phyloP scores from a whole-genome alignment of 2,329 filamentous ascomycete genomes.

The Aspergillus versicolor region DNA sequence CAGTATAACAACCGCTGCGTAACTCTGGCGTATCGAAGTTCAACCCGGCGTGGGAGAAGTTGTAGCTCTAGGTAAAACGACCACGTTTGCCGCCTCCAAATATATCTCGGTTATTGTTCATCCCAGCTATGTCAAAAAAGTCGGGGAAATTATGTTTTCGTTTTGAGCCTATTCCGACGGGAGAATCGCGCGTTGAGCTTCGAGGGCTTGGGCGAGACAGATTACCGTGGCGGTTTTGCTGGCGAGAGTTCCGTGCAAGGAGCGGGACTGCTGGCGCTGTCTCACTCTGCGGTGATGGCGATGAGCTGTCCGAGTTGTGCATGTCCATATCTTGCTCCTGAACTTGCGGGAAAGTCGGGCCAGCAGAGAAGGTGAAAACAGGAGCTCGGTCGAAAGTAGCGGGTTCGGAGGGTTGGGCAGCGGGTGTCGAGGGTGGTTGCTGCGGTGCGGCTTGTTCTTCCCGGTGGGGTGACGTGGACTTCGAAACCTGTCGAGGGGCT shows the following conservation, averaged over 20 bases:
- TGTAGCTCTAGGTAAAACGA: constrained; percentile 41
- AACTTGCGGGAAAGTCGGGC: constrained; percentile 37
- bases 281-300: constrained; percentile 29
- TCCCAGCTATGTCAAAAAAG: constrained; percentile 50
- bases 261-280: constrained; percentile 45
- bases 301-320: constrained; percentile 39
- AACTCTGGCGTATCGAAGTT: constrained; percentile 33
- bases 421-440: constrained; percentile 20
- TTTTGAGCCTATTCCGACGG: constrained; percentile 46
- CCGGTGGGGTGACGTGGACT: constrained; percentile 29
- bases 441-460: constrained; percentile 26
- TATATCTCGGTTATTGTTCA: constrained; percentile 43
- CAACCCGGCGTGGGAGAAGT: constrained; percentile 34
- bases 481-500: constrained; percentile 26
- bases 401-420: constrained; percentile 24
- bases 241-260: constrained; percentile 41
- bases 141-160: constrained; percentile 48
- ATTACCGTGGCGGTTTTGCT: constrained; percentile 40
- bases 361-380: constrained; percentile 46
- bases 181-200: constrained; percentile 38
- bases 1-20: constrained; percentile 30
- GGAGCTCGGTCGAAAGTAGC: constrained; percentile 30
- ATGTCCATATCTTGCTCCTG: constrained; percentile 45
- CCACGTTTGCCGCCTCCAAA: constrained; percentile 49
- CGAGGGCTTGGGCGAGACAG: constrained; percentile 38